Percentiles rank a stretch among this genome's conserved stretches.
Evolutionary conservation across 2,329 filamentous ascomycete species (phyloP).

Genomic region (Aspergillus sp.): DNA sequence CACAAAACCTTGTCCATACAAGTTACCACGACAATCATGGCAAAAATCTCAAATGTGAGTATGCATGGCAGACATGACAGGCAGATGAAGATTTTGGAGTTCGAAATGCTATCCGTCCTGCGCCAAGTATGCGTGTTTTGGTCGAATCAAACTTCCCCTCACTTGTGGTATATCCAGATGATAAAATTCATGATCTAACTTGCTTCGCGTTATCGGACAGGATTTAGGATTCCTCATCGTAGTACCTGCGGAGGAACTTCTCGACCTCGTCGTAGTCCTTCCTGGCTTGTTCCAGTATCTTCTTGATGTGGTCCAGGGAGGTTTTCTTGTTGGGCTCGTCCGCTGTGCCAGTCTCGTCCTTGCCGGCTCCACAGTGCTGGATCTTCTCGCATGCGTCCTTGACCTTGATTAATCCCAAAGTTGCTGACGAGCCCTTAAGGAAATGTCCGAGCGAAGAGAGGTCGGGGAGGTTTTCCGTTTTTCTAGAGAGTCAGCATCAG

Average conservation of each 20-base stretch:
- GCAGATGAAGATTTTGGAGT: too few species aligned
- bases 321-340: conserved; percentile 62
- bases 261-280: conserved; percentile 72
- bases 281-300: conserved; percentile 68
- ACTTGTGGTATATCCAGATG: neutral
- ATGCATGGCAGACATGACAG: too few species aligned
- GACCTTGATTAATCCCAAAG: conserved; percentile 83
- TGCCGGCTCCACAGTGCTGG: conserved; percentile 80
- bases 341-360: conserved; percentile 69
- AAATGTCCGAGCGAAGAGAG: conserved; percentile 89
- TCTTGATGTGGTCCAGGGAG: conserved; percentile 65
- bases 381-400: conserved; percentile 95
- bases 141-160: neutral
- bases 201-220: too few species aligned
- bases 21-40: too few species aligned
- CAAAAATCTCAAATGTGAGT: too few species aligned
- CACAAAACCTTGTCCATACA: too few species aligned
- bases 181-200: too few species aligned
- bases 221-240: conserved; percentile 40
- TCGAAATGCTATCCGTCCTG: too few species aligned
- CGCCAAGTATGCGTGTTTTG: too few species aligned
- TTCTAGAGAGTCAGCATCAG: conserved; percentile 42
- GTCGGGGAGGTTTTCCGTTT: conserved; percentile 62
- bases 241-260: conserved; percentile 66
- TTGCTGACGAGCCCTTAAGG: conserved; percentile 94